These are phyloP conservation scores for Penicillium goetzii DNA, from an alignment of 495 filamentous ascomycete species.

Conservation along the genomic window DNA sequence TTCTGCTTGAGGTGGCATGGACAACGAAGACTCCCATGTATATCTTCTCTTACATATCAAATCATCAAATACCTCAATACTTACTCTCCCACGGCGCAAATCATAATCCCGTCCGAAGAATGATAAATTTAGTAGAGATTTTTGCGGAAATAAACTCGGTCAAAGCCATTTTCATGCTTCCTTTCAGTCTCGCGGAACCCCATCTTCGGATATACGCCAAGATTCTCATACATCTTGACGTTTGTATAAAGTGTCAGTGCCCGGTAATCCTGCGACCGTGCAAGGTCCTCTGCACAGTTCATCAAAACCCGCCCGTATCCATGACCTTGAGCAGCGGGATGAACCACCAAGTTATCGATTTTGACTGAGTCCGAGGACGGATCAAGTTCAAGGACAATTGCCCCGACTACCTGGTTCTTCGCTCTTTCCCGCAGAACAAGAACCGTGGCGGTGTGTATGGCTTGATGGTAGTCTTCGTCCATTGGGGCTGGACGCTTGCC, in stretches of 20 bases:
- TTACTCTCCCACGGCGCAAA: background rate
- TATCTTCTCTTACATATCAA: slow-evolving; percentile 6
- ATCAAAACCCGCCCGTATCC: slow-evolving; percentile 40
- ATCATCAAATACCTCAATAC: background rate
- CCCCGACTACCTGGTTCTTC: slow-evolving; percentile 16
- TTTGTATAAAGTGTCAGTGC: slow-evolving; percentile 40
- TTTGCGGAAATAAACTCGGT: slow-evolving; percentile 36
- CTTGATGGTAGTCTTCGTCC: slow-evolving; percentile 31
- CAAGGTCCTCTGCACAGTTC: slow-evolving; percentile 22
- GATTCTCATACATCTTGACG: slow-evolving; percentile 45
- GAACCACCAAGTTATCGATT: slow-evolving; percentile 40
- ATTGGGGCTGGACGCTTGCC: slow-evolving; percentile 42
- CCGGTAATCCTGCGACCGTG: background rate
- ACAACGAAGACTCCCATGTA: slow-evolving; percentile 17
- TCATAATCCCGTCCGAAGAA: background rate
- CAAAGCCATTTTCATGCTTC: slow-evolving; percentile 35
- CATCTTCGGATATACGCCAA: slow-evolving; percentile 36
- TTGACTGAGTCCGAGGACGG: slow-evolving; percentile 19
- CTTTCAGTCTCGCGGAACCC: slow-evolving; percentile 40
- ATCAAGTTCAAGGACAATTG: slow-evolving; percentile 18
- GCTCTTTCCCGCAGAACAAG: slow-evolving; percentile 17
- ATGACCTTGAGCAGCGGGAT: slow-evolving; percentile 31
- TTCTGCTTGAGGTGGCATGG: slow-evolving; percentile 9
- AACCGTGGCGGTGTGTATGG: slow-evolving; percentile 23
- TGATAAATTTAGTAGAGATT: background rate